phyloP scores from a whole-genome alignment of 345 rosid genomes.

The Nasturtium officinale region DNA sequence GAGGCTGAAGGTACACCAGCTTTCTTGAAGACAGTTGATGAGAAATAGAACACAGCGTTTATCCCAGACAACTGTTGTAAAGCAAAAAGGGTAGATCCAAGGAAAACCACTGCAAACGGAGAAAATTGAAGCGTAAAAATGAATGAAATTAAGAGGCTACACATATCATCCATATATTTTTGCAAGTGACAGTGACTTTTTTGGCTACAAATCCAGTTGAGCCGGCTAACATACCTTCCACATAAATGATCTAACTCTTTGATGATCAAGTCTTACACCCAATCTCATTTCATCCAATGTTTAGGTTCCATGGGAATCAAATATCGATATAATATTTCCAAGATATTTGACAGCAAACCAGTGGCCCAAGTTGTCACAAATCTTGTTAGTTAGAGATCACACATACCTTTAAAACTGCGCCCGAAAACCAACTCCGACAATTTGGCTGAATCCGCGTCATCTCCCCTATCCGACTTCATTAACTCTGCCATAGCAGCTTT shows the following conservation, averaged over 20 bases:
- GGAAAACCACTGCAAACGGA: conserved; percentile 89
- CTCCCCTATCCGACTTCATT: conserved; percentile 68
- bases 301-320: conserved; percentile 22
- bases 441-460: conserved; percentile 63
- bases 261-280: conserved; percentile 26
- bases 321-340: conserved; percentile 26
- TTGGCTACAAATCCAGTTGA: conserved; percentile 21
- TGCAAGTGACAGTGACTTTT: conserved; percentile 22
- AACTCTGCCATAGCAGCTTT: conserved; percentile 82
- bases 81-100: conserved; percentile 90
- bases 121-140: conserved; percentile 36
- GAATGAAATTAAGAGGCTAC: conserved; percentile 45
- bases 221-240: conserved; percentile 29
- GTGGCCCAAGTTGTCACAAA: conserved; percentile 12
- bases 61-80: conserved; percentile 97
- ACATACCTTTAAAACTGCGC: conserved; percentile 65
- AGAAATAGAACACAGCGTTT: conserved; percentile 95
- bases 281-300: conserved; percentile 15
- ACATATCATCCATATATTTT: conserved; percentile 23
- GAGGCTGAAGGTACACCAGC: conserved; percentile 89
- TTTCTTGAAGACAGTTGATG: conserved; percentile 87
- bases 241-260: conserved; percentile 20
- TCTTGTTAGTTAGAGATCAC: conserved; percentile 21
- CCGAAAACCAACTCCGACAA: conserved; percentile 71
- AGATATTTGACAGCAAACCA: conserved; percentile 10